Evolutionary conservation across 164 flowering plant species (phyloP).

Genomic region (Houttuynia cordata): DNA sequence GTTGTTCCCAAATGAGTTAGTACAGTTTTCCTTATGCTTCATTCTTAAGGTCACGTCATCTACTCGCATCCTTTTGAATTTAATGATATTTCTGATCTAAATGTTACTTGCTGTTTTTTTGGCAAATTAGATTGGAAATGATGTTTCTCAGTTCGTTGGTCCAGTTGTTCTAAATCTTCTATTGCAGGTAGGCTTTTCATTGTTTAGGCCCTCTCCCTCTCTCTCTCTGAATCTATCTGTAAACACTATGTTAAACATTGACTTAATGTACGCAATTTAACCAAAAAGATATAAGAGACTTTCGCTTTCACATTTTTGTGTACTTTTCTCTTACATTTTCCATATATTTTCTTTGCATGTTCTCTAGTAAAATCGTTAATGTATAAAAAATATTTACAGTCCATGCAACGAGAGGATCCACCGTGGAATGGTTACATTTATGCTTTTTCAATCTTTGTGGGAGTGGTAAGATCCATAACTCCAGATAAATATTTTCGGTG

Average conservation of each 20-base stretch:
- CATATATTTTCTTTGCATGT: not conserved
- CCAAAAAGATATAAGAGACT: not conserved
- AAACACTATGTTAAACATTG: not conserved
- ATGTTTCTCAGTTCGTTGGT: conserved; percentile 69
- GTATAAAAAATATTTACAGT: conserved; percentile 31
- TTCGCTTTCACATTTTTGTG: not conserved
- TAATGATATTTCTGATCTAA: not conserved
- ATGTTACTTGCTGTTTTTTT: not conserved
- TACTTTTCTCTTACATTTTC: not conserved
- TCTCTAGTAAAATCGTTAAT: not conserved
- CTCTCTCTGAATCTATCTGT: not conserved
- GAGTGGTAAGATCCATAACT: conserved; percentile 58
- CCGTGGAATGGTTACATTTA: conserved; percentile 89
- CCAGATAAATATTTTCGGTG: not conserved
- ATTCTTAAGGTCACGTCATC: too few relatives aligned
- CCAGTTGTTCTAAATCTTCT: conserved; percentile 52
- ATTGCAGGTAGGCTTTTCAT: conserved; percentile 36
- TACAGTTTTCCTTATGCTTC: too few relatives aligned
- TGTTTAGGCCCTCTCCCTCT: not conserved
- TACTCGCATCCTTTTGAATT: not conserved
- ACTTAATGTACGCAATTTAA: not conserved
- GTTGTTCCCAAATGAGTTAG: not conserved
- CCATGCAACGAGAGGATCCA: conserved; percentile 91
- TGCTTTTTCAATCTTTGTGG: conserved; percentile 78
- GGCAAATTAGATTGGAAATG: conserved; percentile 48